A percentile compares a stretch with the other conserved stretches of the same genome.
phyloP scores from a whole-genome alignment of 768 basidiomycete genomes.

The Saitozyma podzolica region DNA sequence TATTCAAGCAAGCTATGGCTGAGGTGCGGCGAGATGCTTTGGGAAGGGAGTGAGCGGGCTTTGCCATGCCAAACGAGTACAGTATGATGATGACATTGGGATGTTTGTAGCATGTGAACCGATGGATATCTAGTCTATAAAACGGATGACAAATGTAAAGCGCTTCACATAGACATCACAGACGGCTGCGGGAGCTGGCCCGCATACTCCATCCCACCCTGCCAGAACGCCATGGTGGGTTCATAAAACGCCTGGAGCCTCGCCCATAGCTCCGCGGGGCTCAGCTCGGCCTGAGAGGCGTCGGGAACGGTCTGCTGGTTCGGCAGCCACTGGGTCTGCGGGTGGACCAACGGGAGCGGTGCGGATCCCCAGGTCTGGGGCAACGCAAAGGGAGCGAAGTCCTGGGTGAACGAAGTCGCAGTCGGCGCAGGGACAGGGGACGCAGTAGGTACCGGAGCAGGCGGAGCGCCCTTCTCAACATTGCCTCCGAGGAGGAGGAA shows the following conservation, averaged over 20 bases:
- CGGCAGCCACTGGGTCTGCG: neutral
- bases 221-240: constrained; percentile 34
- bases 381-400: neutral
- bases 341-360: neutral
- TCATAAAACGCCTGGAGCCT: constrained; percentile 47
- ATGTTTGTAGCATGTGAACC: neutral
- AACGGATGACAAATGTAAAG: neutral
- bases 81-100: neutral
- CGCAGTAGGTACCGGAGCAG: neutral
- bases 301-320: neutral
- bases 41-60: too few relatives aligned
- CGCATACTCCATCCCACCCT: neutral
- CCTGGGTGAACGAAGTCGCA: neutral
- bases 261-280: constrained; percentile 37
- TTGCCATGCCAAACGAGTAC: too few relatives aligned
- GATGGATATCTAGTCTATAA: neutral
- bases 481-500: constrained; percentile 44
- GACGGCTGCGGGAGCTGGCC: neutral
- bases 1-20: too few relatives aligned
- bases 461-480: constrained; percentile 12
- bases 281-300: constrained; percentile 4
- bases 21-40: too few relatives aligned
- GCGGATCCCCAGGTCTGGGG: neutral
- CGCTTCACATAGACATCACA: neutral
- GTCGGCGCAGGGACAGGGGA: neutral